These are phyloP conservation scores for Evansstolkia leycettana DNA, from an alignment of 495 filamentous ascomycete species.

Conservation along the genomic window DNA sequence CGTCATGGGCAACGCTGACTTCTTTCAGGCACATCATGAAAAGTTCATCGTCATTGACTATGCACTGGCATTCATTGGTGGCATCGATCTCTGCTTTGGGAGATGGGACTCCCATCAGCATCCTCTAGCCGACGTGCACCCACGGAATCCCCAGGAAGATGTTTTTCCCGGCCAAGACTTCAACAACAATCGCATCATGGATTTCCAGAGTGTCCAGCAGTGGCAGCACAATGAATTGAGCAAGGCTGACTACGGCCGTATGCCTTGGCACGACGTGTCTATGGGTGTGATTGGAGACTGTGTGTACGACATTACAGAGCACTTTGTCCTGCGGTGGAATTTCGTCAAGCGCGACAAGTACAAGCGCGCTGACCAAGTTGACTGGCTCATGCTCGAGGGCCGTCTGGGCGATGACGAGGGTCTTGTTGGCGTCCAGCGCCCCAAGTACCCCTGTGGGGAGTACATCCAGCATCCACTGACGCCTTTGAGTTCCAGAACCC, in stretches of 20 bases:
- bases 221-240: constrained; percentile 91
- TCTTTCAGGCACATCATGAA: constrained; percentile 90
- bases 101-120: constrained; percentile 86
- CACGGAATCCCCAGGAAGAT: constrained; percentile 66
- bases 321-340: constrained; percentile 94
- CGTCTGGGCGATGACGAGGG: constrained; percentile 70
- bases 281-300: constrained; percentile 83
- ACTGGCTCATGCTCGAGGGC: constrained; percentile 77
- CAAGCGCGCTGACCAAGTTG: constrained; percentile 66
- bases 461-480: constrained; percentile 73
- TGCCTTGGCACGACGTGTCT: constrained; percentile 96
- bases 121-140: constrained; percentile 76
- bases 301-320: constrained; percentile 90
- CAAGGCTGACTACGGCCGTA: constrained; percentile 83
- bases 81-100: constrained; percentile 92
- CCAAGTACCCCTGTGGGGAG: constrained; percentile 73
- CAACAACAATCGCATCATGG: constrained; percentile 92
- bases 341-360: constrained; percentile 97
- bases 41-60: constrained; percentile 95
- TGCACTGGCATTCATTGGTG: constrained; percentile 78
- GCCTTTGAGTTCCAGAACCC: constrained; percentile 41
- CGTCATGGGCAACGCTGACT: no score
- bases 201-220: constrained; percentile 80
- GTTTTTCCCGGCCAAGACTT: constrained; percentile 95
- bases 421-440: constrained; percentile 74